A percentile compares a stretch with the other conserved stretches of the same genome.
These are phyloP conservation scores for Yarrowia hollandica DNA, from an alignment of 805 yeast species.

Conservation along the genomic window DNA sequence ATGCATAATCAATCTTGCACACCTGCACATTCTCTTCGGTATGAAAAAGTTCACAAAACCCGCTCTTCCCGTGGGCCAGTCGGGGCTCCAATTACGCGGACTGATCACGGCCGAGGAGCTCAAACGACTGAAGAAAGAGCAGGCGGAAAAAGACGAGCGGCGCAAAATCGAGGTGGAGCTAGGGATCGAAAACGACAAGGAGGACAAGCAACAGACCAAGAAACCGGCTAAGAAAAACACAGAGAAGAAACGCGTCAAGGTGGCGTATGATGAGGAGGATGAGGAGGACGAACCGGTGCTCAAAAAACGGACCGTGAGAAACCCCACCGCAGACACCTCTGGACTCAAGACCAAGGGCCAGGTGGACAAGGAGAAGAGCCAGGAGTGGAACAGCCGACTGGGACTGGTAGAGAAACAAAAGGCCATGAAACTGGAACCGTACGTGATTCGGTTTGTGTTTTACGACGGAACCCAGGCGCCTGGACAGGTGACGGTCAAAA, in stretches of 20 bases:
- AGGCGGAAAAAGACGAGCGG: conserved; percentile 18
- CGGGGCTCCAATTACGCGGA: conserved; percentile 3
- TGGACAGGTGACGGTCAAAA: conserved; percentile 33
- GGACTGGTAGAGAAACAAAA: conserved; percentile 32
- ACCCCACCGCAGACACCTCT: conserved; percentile 1
- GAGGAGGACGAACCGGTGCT: conserved; percentile 13
- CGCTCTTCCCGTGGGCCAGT: neutral
- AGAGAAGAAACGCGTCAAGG: conserved; percentile 7
- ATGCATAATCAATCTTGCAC: neutral
- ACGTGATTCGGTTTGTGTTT: conserved; percentile 35
- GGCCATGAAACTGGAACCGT: conserved; percentile 32
- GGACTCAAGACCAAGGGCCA: conserved; percentile 13
- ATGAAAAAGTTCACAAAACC: conserved; percentile 24
- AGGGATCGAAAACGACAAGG: conserved; percentile 4
- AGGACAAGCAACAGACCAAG: neutral
- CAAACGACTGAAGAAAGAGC: conserved; percentile 23
- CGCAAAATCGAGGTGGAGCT: conserved; percentile 9
- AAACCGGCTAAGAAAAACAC: neutral
- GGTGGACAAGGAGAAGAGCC: conserved; percentile 28
- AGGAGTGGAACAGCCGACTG: conserved; percentile 31
- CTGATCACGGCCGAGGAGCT: conserved; percentile 19
- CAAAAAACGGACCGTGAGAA: neutral
- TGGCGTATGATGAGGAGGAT: conserved; percentile 6
- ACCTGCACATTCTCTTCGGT: no score
- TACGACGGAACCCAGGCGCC: conserved; percentile 36